Evolutionary conservation across 2,329 filamentous ascomycete genomes (phyloP), one percentile per base, ranked within the genome.

Genomic region (Colletotrichum sojae): DNA sequence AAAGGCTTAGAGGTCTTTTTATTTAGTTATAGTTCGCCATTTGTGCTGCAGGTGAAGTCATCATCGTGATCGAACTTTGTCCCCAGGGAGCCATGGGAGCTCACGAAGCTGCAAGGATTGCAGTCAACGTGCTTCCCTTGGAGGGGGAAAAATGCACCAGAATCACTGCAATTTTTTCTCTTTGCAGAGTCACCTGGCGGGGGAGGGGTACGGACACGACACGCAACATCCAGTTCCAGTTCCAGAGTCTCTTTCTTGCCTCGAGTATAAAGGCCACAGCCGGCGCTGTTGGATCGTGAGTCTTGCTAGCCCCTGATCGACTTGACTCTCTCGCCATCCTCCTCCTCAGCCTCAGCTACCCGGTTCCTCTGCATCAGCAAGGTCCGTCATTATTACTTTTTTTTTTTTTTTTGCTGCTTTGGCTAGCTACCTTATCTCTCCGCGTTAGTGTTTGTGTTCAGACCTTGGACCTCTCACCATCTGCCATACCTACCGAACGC

Each of bases 21-120:
- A 64, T 69, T 71, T 71, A 48, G 67, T 71, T 71, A 71, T 71
- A 71, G 60, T 43, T 58, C 40, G 40, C 36, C 63, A 63, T 51
- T 31, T 39, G 48, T 63, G 56, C 60, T 71, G 63, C 55, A 63
- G 58, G 68, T 71, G 70, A 71, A 69, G 70, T 71, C 70, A 69
- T 71, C 63, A 71, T 71, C 70, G 64, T 71, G 70, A 71, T 71
- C 70, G 46, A 58, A 58, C 39, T 48, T 40, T 53, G 48, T 45
- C 43, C 39, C 59, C 48, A 31, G 43, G 56, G 31, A 40, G 53
- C 48, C 48, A 25, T 49, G 39, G 27, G 40, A 58, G 61, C 66
- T 66, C 61, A 57, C 54, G 61, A 68, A 67, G 58, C 57, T 67
- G 54, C 66, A 69, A 69, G 66, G 66, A 69, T 69, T 36, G 55